These are phyloP conservation scores for Eucalyptus cloeziana DNA, from an alignment of 345 rosid genomes.

Conservation along the genomic window DNA sequence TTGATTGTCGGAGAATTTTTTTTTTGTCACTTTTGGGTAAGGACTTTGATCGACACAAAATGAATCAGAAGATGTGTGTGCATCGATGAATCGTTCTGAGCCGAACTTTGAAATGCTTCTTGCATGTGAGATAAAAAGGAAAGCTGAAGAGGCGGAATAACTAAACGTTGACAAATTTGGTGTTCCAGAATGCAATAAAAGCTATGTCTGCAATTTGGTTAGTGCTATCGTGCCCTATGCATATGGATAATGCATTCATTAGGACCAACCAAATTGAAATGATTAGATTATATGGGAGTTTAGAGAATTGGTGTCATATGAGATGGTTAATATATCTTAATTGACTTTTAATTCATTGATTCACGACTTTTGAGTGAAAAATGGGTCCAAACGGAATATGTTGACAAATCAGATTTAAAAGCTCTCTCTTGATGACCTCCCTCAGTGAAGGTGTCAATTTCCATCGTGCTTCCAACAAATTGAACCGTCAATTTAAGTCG, in stretches of 20 bases:
- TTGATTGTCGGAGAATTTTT: background rate
- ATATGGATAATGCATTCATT: background rate
- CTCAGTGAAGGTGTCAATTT: background rate
- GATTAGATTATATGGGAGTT: rapidly evolving
- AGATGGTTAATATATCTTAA: background rate
- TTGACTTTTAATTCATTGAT: rapidly evolving
- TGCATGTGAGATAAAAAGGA: background rate
- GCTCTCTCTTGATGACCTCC: no score
- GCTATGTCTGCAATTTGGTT: rapidly evolving
- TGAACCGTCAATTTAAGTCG: no score
- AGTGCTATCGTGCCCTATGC: background rate
- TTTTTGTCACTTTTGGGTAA: background rate
- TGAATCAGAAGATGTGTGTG: background rate
- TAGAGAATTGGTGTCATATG: rapidly evolving
- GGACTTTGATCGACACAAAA: background rate
- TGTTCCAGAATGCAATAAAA: background rate
- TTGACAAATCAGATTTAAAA: rapidly evolving
- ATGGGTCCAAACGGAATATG: no score
- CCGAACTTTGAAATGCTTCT: background rate
- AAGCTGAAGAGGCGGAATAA: no score
- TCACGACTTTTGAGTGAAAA: no score
- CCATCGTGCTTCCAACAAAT: background rate
- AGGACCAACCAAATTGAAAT: background rate
- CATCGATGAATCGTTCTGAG: background rate
- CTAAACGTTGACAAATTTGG: no score